phyloP scores from a whole-genome alignment of 1,284 basidiomycete genomes.

The Pseudozyma flocculosa region DNA sequence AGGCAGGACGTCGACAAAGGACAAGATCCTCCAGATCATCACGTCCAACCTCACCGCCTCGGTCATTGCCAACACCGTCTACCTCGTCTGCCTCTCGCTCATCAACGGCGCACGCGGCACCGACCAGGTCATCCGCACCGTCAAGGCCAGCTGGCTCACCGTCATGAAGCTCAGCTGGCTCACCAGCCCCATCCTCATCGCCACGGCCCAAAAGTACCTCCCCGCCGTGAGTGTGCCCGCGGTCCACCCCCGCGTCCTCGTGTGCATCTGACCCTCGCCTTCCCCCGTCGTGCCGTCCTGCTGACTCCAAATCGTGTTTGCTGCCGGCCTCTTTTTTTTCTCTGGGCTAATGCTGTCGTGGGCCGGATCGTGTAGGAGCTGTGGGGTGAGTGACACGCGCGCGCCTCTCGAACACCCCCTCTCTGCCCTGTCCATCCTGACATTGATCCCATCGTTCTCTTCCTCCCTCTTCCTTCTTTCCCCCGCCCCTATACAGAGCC shows the following conservation, averaged over 20 bases:
- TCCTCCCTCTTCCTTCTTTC: too few species aligned
- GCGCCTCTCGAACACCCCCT: too few species aligned
- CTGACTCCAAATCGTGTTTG: too few species aligned
- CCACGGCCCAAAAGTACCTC: slow-evolving; percentile 73
- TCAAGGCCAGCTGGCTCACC: slow-evolving; percentile 73
- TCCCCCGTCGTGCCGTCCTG: too few species aligned
- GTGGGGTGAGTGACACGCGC: background rate
- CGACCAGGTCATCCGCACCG: slow-evolving; percentile 69
- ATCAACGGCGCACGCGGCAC: slow-evolving; percentile 76
- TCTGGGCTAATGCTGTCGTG: too few species aligned
- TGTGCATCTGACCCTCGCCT: background rate
- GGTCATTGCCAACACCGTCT: slow-evolving; percentile 71
- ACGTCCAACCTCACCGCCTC: slow-evolving; percentile 76
- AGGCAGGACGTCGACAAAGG: slow-evolving; percentile 70
- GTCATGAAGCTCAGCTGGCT: slow-evolving; percentile 76
- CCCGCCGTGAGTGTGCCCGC: slow-evolving; percentile 62
- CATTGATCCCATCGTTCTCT: too few species aligned
- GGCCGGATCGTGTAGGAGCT: background rate
- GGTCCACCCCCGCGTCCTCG: too few species aligned
- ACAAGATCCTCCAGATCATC: slow-evolving; percentile 69
- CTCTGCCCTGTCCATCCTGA: too few species aligned
- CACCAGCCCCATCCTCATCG: slow-evolving; percentile 70
- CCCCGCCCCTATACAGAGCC: slow-evolving; percentile 15
- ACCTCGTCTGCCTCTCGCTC: slow-evolving; percentile 76
- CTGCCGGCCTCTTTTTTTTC: too few species aligned